These are phyloP conservation scores for Rhododendron ferrugineum DNA, from an alignment of 148 eudicot species.

Conservation along the genomic window DNA sequence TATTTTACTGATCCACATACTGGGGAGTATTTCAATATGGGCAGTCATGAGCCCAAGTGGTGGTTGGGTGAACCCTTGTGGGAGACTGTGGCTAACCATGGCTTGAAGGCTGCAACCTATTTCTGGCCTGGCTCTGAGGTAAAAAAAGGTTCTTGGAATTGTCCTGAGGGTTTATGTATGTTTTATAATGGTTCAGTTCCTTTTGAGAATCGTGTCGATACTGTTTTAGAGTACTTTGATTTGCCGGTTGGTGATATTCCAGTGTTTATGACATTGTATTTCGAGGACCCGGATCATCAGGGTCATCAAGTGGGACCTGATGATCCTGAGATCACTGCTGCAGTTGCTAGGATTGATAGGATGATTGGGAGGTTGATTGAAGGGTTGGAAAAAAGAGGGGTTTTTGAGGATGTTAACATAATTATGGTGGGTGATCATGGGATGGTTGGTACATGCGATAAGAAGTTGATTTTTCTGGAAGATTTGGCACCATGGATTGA, in stretches of 20 bases:
- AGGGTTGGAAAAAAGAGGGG: slow-evolving; percentile 73
- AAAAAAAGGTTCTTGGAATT: slow-evolving; percentile 53
- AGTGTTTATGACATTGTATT: slow-evolving; percentile 72
- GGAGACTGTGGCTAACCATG: slow-evolving; percentile 64
- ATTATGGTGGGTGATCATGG: slow-evolving; percentile 93
- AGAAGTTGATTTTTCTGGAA: slow-evolving; percentile 58
- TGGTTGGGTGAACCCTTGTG: slow-evolving; percentile 90
- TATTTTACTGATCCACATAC: slow-evolving; percentile 44
- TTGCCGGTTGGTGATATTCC: slow-evolving; percentile 50
- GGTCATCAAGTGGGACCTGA: slow-evolving; percentile 91
- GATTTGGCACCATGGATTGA: slow-evolving; percentile 70
- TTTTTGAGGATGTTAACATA: slow-evolving; percentile 77
- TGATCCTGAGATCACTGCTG: slow-evolving; percentile 69
- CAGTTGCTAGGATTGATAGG: slow-evolving; percentile 55
- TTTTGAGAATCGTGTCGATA: slow-evolving; percentile 71
- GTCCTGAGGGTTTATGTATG: slow-evolving; percentile 50
- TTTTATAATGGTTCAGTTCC: slow-evolving; percentile 68
- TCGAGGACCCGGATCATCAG: slow-evolving; percentile 95
- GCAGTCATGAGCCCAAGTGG: slow-evolving; percentile 78
- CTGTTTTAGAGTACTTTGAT: slow-evolving; percentile 64
- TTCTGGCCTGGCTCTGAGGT: slow-evolving; percentile 97
- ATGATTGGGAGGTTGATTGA: slow-evolving; percentile 75
- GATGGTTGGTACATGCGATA: slow-evolving; percentile 93
- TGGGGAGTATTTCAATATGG: slow-evolving; percentile 50
- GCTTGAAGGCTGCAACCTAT: slow-evolving; percentile 61